A percentile compares a stretch with the other conserved stretches of the same genome.
phyloP scores from a whole-genome alignment of 2,329 filamentous ascomycete genomes.

The Colletotrichum sp. region DNA sequence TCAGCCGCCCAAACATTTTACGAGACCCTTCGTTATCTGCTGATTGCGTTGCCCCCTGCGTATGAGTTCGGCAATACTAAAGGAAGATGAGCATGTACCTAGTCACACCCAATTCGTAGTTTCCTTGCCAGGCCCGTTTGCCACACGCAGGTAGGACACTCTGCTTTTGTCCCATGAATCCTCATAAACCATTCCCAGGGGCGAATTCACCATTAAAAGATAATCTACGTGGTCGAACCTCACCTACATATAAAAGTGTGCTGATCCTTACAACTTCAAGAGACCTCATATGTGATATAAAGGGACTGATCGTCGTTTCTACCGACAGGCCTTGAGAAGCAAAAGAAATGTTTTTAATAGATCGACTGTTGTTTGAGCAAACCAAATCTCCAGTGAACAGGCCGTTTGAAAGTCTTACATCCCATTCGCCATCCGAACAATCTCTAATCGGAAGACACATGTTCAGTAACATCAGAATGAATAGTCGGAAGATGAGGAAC shows the following conservation, averaged over 20 bases:
- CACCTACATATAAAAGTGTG: neutral
- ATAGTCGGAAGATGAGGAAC: neutral
- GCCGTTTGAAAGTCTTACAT: too few relatives aligned
- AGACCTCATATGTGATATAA: neutral
- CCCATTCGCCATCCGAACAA: neutral
- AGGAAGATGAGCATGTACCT: neutral
- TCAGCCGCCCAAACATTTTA: neutral
- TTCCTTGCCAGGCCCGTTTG: neutral
- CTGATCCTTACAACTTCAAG: neutral
- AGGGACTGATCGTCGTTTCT: rapidly evolving
- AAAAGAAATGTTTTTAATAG: rapidly evolving
- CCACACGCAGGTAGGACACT: too few relatives aligned
- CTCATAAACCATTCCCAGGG: neutral
- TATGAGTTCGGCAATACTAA: neutral
- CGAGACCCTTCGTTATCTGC: too few relatives aligned
- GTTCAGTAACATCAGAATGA: rapidly evolving
- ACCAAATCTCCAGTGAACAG: rapidly evolving
- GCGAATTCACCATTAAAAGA: too few relatives aligned
- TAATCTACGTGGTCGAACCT: neutral
- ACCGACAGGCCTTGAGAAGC: neutral
- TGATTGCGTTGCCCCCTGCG: rapidly evolving
- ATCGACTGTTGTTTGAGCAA: neutral
- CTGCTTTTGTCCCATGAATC: neutral
- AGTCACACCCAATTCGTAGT: neutral
- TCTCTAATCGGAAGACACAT: rapidly evolving